Evolutionary conservation across 768 basidiomycete genomes (phyloP).

Genomic region (Tylopilus vinaceipallidus): DNA sequence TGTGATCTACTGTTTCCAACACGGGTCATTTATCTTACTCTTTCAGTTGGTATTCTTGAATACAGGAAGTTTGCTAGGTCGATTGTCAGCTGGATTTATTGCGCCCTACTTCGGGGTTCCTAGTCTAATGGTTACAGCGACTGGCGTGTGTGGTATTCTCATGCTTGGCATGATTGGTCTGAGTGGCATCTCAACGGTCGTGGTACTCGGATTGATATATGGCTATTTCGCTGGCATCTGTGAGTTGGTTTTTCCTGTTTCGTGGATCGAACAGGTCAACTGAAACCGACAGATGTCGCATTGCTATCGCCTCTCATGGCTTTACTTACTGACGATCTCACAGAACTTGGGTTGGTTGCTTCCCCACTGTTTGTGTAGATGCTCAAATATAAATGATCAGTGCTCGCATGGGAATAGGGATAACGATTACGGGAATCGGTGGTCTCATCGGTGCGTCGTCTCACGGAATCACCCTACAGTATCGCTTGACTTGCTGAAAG

Average conservation of each 20-base stretch:
- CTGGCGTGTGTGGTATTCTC: conserved; percentile 31
- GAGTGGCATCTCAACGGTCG: conserved; percentile 32
- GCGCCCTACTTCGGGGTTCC: conserved; percentile 42
- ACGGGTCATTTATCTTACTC: not conserved
- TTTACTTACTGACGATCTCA: conserved; percentile 27
- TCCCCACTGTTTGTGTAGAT: not conserved
- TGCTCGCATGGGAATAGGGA: not conserved
- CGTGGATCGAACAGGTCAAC: not conserved
- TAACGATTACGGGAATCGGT: conserved; percentile 13
- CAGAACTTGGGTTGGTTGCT: conserved; percentile 45
- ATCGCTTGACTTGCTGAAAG: conserved; percentile 20
- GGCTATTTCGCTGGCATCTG: conserved; percentile 49
- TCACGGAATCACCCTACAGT: not conserved
- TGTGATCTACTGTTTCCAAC: not conserved
- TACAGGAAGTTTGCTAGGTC: conserved; percentile 47
- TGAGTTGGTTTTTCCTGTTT: conserved; percentile 13
- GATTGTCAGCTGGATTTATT: conserved; percentile 17
- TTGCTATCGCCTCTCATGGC: conserved; percentile 36
- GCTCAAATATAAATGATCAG: not conserved
- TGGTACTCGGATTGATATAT: conserved; percentile 41
- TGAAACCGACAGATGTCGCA: conserved; percentile 32
- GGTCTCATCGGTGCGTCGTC: conserved; percentile 21
- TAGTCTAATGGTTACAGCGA: conserved; percentile 38
- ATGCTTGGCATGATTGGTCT: conserved; percentile 19
- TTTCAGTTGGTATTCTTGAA: conserved; percentile 50